Percentiles rank a stretch among this genome's conserved stretches.
Conservation (phyloP, 2,329 filamentous ascomycete species). For the Calonectria pseudoreteaudii region DNA sequence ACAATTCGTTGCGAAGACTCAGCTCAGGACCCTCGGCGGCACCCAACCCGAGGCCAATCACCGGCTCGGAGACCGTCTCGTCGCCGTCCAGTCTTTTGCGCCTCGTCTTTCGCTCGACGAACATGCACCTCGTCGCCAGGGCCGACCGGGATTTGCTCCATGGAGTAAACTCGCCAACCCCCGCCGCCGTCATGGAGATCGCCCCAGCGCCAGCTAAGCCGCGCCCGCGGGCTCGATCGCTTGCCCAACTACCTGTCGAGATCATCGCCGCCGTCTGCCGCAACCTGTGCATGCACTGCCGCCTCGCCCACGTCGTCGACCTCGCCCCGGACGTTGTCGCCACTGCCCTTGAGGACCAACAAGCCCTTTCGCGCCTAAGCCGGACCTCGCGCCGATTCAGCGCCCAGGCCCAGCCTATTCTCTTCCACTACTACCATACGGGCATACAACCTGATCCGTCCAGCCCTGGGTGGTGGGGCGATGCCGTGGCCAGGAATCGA, state of each 20-base stretch:
- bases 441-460: constrained; percentile 30
- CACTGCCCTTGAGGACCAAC: constrained; percentile 36
- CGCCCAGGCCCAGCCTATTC: constrained; percentile 36
- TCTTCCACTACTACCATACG: constrained; percentile 43
- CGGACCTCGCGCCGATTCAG: constrained; percentile 41
- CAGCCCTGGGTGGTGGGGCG: constrained; percentile 28
- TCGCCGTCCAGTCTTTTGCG: constrained; percentile 3
- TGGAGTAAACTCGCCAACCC: constrained; percentile 25
- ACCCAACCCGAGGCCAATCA: constrained; percentile 20
- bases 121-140: constrained; percentile 40
- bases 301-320: constrained; percentile 41
- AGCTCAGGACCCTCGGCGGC: constrained; percentile 15
- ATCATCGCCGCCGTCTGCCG: constrained; percentile 42
- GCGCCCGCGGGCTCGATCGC: constrained; percentile 27
- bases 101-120: constrained; percentile 1
- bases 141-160: constrained; percentile 38
- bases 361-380: constrained; percentile 42
- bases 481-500: constrained; percentile 21
- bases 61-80: constrained; percentile 24
- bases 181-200: constrained; percentile 6
- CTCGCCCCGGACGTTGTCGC: constrained; percentile 38
- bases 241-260: constrained; percentile 39
- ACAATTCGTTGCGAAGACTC: constrained; percentile 13
- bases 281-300: constrained; percentile 42
- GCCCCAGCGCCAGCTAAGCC: constrained; percentile 18